phyloP scores from a whole-genome alignment of 805 yeast genomes.

The Teunomyces stri region DNA sequence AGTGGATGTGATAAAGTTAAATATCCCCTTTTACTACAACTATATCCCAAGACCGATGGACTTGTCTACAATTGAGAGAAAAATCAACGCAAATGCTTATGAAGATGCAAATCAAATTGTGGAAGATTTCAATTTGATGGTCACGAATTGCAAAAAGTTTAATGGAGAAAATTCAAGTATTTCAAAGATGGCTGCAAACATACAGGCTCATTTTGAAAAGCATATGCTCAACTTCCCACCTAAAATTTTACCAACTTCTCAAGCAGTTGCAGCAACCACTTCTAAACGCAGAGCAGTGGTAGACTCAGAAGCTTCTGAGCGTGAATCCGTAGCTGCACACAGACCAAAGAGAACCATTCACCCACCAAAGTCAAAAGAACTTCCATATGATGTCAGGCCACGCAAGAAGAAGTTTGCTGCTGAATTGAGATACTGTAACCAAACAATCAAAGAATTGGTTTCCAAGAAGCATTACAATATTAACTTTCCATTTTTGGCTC shows the following conservation, averaged over 20 bases:
- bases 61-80: conserved; percentile 82
- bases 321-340: conserved; percentile 74
- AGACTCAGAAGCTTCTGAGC: conserved; percentile 29
- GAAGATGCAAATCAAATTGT: conserved; percentile 64
- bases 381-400: conserved; percentile 88
- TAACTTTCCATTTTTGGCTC: conserved; percentile 86
- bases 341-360: conserved; percentile 95
- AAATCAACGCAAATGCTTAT: conserved; percentile 68
- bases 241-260: conserved; percentile 25
- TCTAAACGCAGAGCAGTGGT: conserved; percentile 44
- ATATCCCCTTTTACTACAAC: conserved; percentile 88
- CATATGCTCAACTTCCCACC: conserved; percentile 92
- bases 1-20: conserved; percentile 83
- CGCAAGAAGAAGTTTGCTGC: conserved; percentile 88
- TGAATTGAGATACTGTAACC: conserved; percentile 82
- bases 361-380: conserved; percentile 93
- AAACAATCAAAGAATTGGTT: conserved; percentile 74
- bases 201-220: conserved; percentile 89
- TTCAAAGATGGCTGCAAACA: conserved; percentile 86
- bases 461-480: conserved; percentile 81
- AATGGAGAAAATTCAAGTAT: conserved; percentile 84
- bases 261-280: conserved; percentile 21
- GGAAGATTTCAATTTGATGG: conserved; percentile 82
- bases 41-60: conserved; percentile 90
- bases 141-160: conserved; percentile 74